These are phyloP conservation scores for Xanthoconium separans DNA, from an alignment of 1,284 basidiomycete genomes.

Conservation along the genomic window DNA sequence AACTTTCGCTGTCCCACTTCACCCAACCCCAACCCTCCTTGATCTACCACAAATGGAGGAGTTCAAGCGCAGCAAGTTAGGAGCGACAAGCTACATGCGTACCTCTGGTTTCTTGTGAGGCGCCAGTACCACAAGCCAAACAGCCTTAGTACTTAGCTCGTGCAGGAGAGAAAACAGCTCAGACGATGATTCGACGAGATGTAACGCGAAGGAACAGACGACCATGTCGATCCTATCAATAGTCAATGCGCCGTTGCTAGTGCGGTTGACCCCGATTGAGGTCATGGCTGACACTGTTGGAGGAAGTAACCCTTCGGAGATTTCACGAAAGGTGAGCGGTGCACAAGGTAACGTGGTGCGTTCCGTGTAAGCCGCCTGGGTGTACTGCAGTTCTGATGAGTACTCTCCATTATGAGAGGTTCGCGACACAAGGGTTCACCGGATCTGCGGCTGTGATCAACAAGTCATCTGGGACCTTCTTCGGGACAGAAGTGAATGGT, in stretches of 20 bases:
- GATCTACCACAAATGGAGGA: conserved; percentile 41
- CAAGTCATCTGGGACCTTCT: conserved; percentile 18
- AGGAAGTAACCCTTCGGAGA: conserved; percentile 49
- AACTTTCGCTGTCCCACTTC: conserved; percentile 62
- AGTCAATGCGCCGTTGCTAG: neutral
- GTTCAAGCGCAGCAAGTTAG: neutral
- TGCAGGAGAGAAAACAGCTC: conserved; percentile 64
- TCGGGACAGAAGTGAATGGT: neutral
- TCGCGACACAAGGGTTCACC: conserved; percentile 8
- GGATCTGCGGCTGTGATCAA: conserved; percentile 25
- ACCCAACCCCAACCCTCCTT: conserved; percentile 75
- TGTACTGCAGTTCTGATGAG: conserved; percentile 40
- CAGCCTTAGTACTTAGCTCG: conserved; percentile 58
- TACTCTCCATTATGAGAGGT: neutral
- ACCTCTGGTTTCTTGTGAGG: conserved; percentile 79
- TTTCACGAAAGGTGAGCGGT: conserved; percentile 51
- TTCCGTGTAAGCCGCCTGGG: conserved; percentile 45
- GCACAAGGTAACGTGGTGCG: conserved; percentile 50
- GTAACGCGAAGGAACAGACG: conserved; percentile 71
- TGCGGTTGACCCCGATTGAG: conserved; percentile 1
- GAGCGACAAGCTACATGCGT: conserved; percentile 8
- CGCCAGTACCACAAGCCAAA: conserved; percentile 66
- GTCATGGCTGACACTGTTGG: conserved; percentile 23
- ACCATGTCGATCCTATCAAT: conserved; percentile 51
- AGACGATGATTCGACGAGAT: conserved; percentile 61